These are phyloP conservation scores for Hanseniaspora gamundiae DNA, from an alignment of 1,139 yeast genomes.

Conservation along the genomic window DNA sequence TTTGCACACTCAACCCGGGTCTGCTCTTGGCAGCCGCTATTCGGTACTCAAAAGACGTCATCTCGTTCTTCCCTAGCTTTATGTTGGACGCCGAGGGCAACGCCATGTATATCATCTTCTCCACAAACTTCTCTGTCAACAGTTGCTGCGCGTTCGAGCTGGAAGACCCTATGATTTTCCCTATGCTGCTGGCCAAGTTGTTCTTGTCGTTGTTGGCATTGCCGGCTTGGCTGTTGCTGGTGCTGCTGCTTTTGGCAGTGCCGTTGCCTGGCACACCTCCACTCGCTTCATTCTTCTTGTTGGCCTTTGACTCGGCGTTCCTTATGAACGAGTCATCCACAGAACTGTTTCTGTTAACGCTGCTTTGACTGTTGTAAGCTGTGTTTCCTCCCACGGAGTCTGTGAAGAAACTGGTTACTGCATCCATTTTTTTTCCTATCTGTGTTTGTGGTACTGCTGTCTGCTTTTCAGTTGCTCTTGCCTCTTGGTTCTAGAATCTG, in stretches of 20 bases:
- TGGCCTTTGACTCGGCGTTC: background rate
- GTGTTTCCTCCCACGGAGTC: background rate
- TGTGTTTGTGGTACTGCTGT: background rate
- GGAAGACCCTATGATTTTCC: background rate
- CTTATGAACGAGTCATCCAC: background rate
- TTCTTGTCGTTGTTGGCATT: background rate
- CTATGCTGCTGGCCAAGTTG: background rate
- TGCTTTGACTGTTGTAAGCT: background rate
- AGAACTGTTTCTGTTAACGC: background rate
- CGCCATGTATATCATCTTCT: slow-evolving; percentile 55
- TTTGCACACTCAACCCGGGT: slow-evolving; percentile 57
- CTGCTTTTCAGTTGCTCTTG: too few relatives aligned
- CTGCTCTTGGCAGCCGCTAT: slow-evolving; percentile 47
- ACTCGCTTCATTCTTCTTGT: background rate
- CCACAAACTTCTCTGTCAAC: slow-evolving; percentile 59
- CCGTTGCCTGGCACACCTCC: too few relatives aligned
- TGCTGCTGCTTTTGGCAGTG: too few relatives aligned
- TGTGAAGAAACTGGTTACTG: slow-evolving; percentile 6
- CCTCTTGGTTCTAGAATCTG: too few relatives aligned
- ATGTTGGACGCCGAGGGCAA: slow-evolving; percentile 47
- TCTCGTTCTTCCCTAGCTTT: slow-evolving; percentile 17
- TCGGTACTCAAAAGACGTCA: slow-evolving; percentile 31
- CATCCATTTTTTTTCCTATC: slow-evolving; percentile 5
- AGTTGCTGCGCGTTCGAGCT: slow-evolving; percentile 22
- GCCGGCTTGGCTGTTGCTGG: too few relatives aligned